phyloP scores from a whole-genome alignment of 1,284 basidiomycete genomes.

The Cerioporus squamosus region DNA sequence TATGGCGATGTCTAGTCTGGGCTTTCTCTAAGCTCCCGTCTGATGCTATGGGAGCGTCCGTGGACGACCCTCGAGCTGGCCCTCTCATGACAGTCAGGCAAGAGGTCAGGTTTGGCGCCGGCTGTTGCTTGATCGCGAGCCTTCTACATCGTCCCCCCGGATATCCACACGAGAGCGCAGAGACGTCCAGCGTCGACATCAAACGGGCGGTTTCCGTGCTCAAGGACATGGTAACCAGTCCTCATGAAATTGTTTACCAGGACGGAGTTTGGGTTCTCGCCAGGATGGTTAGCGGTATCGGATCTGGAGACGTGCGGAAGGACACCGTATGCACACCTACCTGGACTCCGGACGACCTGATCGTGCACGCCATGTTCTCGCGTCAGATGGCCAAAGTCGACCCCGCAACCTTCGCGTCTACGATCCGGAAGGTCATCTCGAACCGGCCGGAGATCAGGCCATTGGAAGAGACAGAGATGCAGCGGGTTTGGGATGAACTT shows the following conservation, averaged over 20 bases:
- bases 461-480: slow-evolving; percentile 50
- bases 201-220: slow-evolving; percentile 42
- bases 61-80: slow-evolving; percentile 18
- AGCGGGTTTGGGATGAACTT: slow-evolving; percentile 47
- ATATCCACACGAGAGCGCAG: neutral
- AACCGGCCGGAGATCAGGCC: slow-evolving; percentile 36
- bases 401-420: slow-evolving; percentile 25
- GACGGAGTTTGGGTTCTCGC: slow-evolving; percentile 46
- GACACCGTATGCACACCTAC: neutral
- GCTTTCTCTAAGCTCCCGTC: slow-evolving; percentile 41
- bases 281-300: slow-evolving; percentile 40
- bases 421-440: slow-evolving; percentile 30
- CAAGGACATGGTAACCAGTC: slow-evolving; percentile 41
- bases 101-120: slow-evolving; percentile 46
- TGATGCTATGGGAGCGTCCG: neutral
- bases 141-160: slow-evolving; percentile 36
- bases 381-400: slow-evolving; percentile 32
- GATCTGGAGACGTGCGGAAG: slow-evolving; percentile 11
- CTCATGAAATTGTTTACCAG: slow-evolving; percentile 31
- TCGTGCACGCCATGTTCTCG: slow-evolving; percentile 33
- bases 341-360: slow-evolving; percentile 15
- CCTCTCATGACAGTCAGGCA: slow-evolving; percentile 49
- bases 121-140: slow-evolving; percentile 40
- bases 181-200: slow-evolving; percentile 19
- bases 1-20: slow-evolving; percentile 63